These are phyloP conservation scores for Populus ilicifolia DNA, from an alignment of 345 rosid species.

Conservation along the genomic window DNA sequence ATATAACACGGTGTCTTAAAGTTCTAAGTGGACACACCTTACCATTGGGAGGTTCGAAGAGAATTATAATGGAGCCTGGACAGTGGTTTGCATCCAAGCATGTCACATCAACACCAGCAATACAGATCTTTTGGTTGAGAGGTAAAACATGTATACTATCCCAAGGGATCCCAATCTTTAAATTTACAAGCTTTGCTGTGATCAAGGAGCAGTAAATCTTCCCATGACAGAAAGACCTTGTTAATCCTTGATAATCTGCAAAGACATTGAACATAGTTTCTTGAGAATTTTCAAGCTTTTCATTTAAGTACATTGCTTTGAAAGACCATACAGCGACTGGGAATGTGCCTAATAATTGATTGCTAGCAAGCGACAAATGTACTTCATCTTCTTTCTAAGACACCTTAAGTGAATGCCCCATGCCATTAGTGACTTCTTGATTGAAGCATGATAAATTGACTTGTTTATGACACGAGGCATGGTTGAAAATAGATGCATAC, in stretches of 20 bases:
- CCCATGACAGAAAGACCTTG: slow-evolving; percentile 82
- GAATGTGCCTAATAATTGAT: background rate
- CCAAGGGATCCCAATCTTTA: slow-evolving; percentile 90
- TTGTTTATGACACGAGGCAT: background rate
- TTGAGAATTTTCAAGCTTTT: background rate
- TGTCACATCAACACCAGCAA: slow-evolving; percentile 63
- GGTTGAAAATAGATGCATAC: background rate
- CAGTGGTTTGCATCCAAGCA: slow-evolving; percentile 96
- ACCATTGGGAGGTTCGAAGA: slow-evolving; percentile 82
- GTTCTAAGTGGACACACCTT: slow-evolving; percentile 53
- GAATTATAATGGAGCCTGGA: slow-evolving; percentile 83
- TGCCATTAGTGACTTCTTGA: background rate
- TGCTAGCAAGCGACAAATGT: background rate
- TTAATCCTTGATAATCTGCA: slow-evolving; percentile 95
- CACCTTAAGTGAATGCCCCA: background rate
- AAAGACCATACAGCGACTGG: background rate
- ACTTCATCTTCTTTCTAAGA: too few species aligned
- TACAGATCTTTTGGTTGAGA: slow-evolving; percentile 59
- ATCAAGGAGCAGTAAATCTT: slow-evolving; percentile 83
- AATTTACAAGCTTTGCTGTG: slow-evolving; percentile 78
- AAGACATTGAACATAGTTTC: background rate
- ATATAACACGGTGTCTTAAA: slow-evolving; percentile 5
- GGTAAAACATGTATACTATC: slow-evolving; percentile 64
- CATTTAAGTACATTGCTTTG: background rate
- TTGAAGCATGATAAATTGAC: background rate